These are phyloP conservation scores for Venturia carpophila DNA, from an alignment of 2,329 filamentous ascomycete genomes.

Conservation along the genomic window DNA sequence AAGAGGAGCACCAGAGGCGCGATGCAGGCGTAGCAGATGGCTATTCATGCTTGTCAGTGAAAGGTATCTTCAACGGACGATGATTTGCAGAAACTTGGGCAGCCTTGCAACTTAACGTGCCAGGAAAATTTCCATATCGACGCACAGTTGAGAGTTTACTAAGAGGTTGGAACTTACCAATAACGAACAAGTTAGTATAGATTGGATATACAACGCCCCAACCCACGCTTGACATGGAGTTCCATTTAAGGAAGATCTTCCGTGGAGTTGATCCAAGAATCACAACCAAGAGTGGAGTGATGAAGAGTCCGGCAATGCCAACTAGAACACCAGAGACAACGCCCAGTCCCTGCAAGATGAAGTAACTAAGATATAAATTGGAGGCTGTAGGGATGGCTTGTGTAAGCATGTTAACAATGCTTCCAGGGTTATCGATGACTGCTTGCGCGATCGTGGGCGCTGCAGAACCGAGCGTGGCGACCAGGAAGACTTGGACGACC, in stretches of 20 bases:
- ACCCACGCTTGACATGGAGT: constrained; percentile 35
- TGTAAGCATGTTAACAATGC: constrained; percentile 29
- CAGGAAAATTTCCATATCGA: too few species aligned
- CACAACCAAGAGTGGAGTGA: constrained; percentile 27
- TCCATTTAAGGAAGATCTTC: constrained; percentile 39
- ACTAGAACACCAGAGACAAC: constrained; percentile 26
- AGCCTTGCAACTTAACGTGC: too few species aligned
- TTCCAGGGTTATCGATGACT: constrained; percentile 29
- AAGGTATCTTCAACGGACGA: background rate
- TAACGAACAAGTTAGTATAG: constrained; percentile 38
- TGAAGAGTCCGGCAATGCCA: constrained; percentile 26
- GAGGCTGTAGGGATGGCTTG: constrained; percentile 31
- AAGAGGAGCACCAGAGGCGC: constrained; percentile 43
- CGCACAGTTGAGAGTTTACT: background rate
- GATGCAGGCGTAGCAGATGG: constrained; percentile 42
- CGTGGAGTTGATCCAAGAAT: constrained; percentile 28
- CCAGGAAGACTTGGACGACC: constrained; percentile 36
- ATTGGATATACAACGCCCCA: constrained; percentile 42
- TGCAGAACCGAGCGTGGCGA: constrained; percentile 34
- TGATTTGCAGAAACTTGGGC: too few species aligned
- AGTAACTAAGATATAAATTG: constrained; percentile 37
- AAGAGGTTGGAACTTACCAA: constrained; percentile 23
- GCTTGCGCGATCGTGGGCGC: constrained; percentile 28
- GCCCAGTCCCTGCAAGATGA: constrained; percentile 32
- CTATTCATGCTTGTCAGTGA: constrained; percentile 20